Percentiles rank a stretch among this genome's conserved stretches.
phyloP scores from a whole-genome alignment of 1,284 basidiomycete species.

The Tetrapyrgos nigripes region DNA sequence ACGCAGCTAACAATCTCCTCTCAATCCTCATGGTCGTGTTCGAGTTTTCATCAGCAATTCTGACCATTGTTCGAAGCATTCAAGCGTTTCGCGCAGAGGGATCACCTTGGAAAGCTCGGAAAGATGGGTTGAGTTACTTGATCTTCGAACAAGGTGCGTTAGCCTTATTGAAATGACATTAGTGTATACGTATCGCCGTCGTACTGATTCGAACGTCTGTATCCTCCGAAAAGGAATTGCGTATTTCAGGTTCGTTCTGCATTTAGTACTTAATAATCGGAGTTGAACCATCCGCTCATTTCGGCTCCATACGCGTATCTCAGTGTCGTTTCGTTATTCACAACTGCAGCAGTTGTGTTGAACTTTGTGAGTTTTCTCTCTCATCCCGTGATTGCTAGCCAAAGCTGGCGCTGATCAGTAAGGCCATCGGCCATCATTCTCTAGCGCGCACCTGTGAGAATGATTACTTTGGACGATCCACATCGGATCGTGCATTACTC shows the following conservation, averaged over 20 bases:
- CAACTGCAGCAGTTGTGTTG: conserved; percentile 31
- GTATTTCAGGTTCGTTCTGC: conserved; percentile 32
- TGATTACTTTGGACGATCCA: neutral
- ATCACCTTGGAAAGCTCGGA: conserved; percentile 10
- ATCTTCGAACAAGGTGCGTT: conserved; percentile 29
- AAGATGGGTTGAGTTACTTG: conserved; percentile 18
- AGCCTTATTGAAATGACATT: neutral
- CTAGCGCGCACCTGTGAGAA: conserved; percentile 8
- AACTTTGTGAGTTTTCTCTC: conserved; percentile 36
- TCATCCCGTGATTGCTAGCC: neutral
- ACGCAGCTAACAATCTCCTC: conserved; percentile 27
- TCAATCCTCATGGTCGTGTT: conserved; percentile 36
- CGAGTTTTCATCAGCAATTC: conserved; percentile 28
- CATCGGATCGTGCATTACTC: neutral
- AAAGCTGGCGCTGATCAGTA: neutral
- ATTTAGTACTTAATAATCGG: neutral
- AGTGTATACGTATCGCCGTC: neutral
- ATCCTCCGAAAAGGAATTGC: conserved; percentile 23
- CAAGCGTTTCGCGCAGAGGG: conserved; percentile 25
- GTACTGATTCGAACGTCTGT: too few species aligned
- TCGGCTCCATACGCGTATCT: neutral
- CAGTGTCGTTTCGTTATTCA: conserved; percentile 35
- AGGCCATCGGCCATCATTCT: too few species aligned
- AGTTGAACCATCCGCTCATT: neutral
- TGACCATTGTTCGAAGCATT: conserved; percentile 30